phyloP scores from a whole-genome alignment of 768 basidiomycete genomes.

The Sutorius australiensis region DNA sequence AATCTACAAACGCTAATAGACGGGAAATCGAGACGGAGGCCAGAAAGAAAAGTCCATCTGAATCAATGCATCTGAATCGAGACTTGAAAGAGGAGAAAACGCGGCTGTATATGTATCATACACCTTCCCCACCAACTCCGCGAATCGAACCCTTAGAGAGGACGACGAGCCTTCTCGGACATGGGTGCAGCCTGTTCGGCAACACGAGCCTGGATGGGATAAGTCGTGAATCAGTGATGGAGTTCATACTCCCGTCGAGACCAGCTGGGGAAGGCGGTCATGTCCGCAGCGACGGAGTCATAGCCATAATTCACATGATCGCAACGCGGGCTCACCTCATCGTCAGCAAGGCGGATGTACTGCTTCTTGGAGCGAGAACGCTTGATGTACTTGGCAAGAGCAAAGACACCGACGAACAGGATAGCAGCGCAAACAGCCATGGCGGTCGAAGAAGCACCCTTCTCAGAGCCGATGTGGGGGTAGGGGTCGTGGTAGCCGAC shows the following conservation, averaged over 20 bases:
- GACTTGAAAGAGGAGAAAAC: conserved; percentile 1
- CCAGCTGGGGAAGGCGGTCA: conserved; percentile 4
- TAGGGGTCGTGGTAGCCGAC: conserved; percentile 29
- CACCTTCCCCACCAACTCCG: neutral
- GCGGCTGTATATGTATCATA: conserved; percentile 3
- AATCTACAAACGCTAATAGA: conserved; percentile 18
- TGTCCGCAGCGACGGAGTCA: conserved; percentile 8
- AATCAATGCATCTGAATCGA: conserved; percentile 19
- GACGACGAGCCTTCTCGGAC: conserved; percentile 27
- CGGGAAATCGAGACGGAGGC: conserved; percentile 5
- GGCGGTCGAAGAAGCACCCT: conserved; percentile 31
- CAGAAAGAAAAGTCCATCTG: conserved; percentile 15
- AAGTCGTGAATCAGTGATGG: conserved; percentile 3
- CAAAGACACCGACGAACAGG: conserved; percentile 32
- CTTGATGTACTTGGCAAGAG: conserved; percentile 35
- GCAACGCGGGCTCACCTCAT: conserved; percentile 31
- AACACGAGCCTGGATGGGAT: conserved; percentile 14
- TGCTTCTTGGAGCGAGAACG: conserved; percentile 33
- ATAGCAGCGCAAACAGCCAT: conserved; percentile 36
- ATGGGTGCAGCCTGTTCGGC: conserved; percentile 21
- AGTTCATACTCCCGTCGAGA: conserved; percentile 1
- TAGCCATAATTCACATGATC: conserved; percentile 4
- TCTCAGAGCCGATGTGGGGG: conserved; percentile 31
- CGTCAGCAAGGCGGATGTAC: conserved; percentile 34
- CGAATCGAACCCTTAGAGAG: conserved; percentile 16